Evolutionary conservation across 2,329 filamentous ascomycete species (phyloP).

Genomic region (Aspergillus versicolor): DNA sequence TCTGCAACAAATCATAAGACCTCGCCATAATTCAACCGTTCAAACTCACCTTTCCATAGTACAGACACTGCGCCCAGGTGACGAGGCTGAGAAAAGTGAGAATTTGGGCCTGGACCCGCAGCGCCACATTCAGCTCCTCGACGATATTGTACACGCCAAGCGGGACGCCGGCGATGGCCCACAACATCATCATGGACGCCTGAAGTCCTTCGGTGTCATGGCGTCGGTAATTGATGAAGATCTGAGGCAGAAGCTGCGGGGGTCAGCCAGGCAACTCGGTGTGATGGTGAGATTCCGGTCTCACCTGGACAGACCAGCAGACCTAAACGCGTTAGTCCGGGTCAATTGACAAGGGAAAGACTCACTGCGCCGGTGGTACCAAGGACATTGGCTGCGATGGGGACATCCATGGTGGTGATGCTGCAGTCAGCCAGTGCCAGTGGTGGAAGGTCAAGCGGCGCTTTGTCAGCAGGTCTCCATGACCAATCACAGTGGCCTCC

Average conservation of each 20-base stretch:
- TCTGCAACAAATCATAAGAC: constrained; percentile 31
- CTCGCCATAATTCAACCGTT: too few species aligned
- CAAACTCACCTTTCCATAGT: constrained; percentile 46
- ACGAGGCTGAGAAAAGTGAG: constrained; percentile 50
- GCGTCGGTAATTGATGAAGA: constrained; percentile 65
- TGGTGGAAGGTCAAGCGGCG: too few species aligned
- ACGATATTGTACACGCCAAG: constrained; percentile 63
- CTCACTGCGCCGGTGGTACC: constrained; percentile 32
- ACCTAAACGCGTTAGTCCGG: constrained; percentile 31
- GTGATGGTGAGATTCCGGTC: background rate
- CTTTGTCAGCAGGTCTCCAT: too few species aligned
- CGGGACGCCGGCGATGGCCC: constrained; percentile 64
- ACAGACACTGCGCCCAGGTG: constrained; percentile 58
- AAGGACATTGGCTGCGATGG: constrained; percentile 29
- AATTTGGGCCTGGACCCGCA: constrained; percentile 58
- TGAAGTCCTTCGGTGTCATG: constrained; percentile 67
- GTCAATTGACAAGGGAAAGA: background rate
- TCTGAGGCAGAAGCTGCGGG: constrained; percentile 64
- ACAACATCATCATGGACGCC: constrained; percentile 70
- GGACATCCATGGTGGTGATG: constrained; percentile 24
- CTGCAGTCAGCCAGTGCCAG: too few species aligned
- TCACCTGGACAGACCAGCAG: constrained; percentile 66
- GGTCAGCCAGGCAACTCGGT: background rate
- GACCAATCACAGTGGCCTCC: too few species aligned
- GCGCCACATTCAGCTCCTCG: constrained; percentile 52